Evolutionary conservation across 495 filamentous ascomycete species (phyloP).

Genomic region (Aspergillus bertholletiae): DNA sequence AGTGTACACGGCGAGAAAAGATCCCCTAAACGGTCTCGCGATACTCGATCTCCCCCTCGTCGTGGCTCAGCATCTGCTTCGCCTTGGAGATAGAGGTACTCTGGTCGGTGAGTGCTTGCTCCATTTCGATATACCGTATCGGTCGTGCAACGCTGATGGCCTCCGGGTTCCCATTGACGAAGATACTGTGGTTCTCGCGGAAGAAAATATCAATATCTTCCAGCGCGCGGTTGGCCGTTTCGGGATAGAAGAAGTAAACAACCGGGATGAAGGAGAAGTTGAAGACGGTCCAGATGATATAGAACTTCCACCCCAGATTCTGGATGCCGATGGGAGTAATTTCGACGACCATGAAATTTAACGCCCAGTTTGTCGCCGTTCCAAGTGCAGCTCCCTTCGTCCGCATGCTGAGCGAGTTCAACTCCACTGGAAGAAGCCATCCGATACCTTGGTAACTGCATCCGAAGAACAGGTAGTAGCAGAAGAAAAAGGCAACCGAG

Average conservation of each 20-base stretch:
- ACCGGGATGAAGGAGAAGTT: slow-evolving; percentile 47
- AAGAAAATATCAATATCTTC: slow-evolving; percentile 36
- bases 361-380: neutral
- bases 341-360: slow-evolving; percentile 46
- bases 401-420: slow-evolving; percentile 39
- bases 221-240: slow-evolving; percentile 43
- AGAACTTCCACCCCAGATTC: slow-evolving; percentile 54
- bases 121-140: neutral
- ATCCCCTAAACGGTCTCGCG: neutral
- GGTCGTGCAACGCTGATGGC: neutral
- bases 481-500: slow-evolving; percentile 44
- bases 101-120: neutral
- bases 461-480: slow-evolving; percentile 49
- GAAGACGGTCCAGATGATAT: slow-evolving; percentile 57
- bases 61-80: neutral
- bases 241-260: slow-evolving; percentile 43
- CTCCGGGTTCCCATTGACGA: neutral
- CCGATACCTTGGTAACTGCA: slow-evolving; percentile 45
- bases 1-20: neutral
- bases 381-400: slow-evolving; percentile 29
- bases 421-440: slow-evolving; percentile 46
- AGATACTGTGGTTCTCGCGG: neutral
- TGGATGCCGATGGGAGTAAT: slow-evolving; percentile 55
- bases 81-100: neutral
- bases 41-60: neutral